Base-by-base conservation (phyloP, 2,329 filamentous ascomycete species). In the Monosporascus sp. region DNA sequence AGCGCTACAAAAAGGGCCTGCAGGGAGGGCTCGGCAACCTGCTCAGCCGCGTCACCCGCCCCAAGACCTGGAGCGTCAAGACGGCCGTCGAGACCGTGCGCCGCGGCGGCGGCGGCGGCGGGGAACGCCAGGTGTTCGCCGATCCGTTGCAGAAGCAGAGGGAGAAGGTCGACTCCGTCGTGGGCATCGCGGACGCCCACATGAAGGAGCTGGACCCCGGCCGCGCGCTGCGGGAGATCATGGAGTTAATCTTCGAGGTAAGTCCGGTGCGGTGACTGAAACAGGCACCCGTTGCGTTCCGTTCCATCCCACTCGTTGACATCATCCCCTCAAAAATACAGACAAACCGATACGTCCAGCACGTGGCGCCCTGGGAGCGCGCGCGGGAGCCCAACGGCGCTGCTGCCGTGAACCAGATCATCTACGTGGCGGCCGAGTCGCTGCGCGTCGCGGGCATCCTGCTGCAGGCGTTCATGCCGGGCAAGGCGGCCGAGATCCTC, bases 391-490 rank as follows among this genome's bases (percentile, higher is more conserved):
- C 68, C 2, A 60, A 65, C 2, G 66, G 70, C 6, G 58, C 63
- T 0, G 63, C 67, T 2, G 70, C 71, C 36, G 70, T 86, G 17
- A 74, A 86, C 59, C 75, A 78, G 61, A 79, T 81, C 38, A 77
- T 99, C 27, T 97, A 83, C 68, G 78, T 87, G 44, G 77, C 79
- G 44, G 82, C 86, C 8, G 94, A 99, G 71, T 82, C 87, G 5
- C 69, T 97, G 47, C 87, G 94, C 38, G 83, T 97, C 24, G 76
- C 79, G 1, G 90, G 86, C 16, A 96, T 99, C 61, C 76, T 97
- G 47, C 75, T 99, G 45, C 92, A 96, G 69, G 91, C 94, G 1
- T 90, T 92, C 65, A 96, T 99, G 81, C 94, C 94, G 0, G 77
- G 75, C 41, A 96, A 95, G 70, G 82, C 90, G 47, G 71, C 73